Percentiles rank a stretch among this genome's conserved stretches.
Evolutionary conservation across 306 rosid genomes (phyloP).

Genomic region (Malus fusca): DNA sequence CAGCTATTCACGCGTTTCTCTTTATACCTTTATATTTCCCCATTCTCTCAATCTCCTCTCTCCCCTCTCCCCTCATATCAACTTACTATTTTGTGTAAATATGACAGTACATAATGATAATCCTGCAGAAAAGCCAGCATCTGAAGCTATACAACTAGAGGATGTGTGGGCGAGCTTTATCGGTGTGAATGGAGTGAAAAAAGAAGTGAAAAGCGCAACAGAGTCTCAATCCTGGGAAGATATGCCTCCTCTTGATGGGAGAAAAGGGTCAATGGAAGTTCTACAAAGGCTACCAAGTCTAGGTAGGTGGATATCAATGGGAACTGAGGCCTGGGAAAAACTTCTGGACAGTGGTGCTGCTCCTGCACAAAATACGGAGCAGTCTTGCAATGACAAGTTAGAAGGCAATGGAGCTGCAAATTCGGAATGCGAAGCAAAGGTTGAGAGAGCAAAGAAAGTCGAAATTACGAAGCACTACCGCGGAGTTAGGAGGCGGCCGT

Average conservation of each 20-base stretch:
- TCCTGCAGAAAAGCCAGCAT: slow-evolving; percentile 10
- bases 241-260: slow-evolving; percentile 44
- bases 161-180: slow-evolving; percentile 75
- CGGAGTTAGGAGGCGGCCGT: slow-evolving; percentile 91
- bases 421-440: slow-evolving; percentile 1
- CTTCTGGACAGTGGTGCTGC: slow-evolving; percentile 33
- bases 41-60: slow-evolving; percentile 1
- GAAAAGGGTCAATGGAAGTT: slow-evolving; percentile 49
- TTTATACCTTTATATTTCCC: slow-evolving; percentile 13
- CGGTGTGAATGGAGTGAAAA: slow-evolving; percentile 23
- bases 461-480: slow-evolving; percentile 46
- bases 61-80: slow-evolving; percentile 17
- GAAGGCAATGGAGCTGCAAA: slow-evolving; percentile 9
- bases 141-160: slow-evolving; percentile 61
- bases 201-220: slow-evolving; percentile 12
- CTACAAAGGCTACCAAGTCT: slow-evolving; percentile 76
- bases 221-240: slow-evolving; percentile 51
- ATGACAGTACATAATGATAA: slow-evolving; percentile 39
- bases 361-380: slow-evolving; percentile 10
- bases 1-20: slow-evolving; percentile 37
- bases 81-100: neutral
- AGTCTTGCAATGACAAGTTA: slow-evolving; percentile 5
- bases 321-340: slow-evolving; percentile 84
- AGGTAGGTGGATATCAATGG: slow-evolving; percentile 94
- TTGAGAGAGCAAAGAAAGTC: slow-evolving; percentile 16